Evolutionary conservation across 1,284 basidiomycete species (phyloP), one percentile per base, ranked within the genome.

Genomic region (Leucoagaricus sp.): DNA sequence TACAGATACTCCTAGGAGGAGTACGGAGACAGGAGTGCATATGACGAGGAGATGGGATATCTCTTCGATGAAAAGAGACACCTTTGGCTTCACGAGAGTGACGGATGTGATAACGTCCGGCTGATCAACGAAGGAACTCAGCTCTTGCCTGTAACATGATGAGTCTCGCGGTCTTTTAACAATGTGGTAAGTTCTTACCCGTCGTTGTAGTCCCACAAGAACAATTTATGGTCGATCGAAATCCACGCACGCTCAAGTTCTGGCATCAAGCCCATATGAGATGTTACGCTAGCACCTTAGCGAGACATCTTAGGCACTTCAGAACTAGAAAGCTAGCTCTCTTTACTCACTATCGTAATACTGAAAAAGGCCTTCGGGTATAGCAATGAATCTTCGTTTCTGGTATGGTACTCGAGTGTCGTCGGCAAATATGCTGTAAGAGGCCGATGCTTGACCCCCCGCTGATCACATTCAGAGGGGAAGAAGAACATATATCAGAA

Each of bases 241-340:
- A 98, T 92, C 94, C 96, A 99, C 0, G 93, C 96, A 49, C 95
- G 84, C 64, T 94, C 93, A 61, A 99, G 93, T 65, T 96, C 93
- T 29, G 95, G 89, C 67, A 99, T 86, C 55, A 99, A 74, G 9
- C 96, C 96, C 91, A 97, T 95, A 64, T 83, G 80, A 19, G 86
- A 83, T 12, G 81, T 82, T 53, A 86, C 79, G 65, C 75, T 83
- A 29, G 82, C 78, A 52, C 76, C 86, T 89, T 52, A 51, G 19
- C 7, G 19, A 3, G 34, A 54, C 12, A 26, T 33, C 45, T 64
- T 23, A 59, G 62, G 5, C 15, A 15, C 40, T n/a, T 36, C 21
- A 17, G 33, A 25, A 9, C 28, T 13, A 31, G 46, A 50, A 38
- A 21, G 5, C 3, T 19, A 23, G 21, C 15, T 13, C 10, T 12